These are phyloP conservation scores for Bretschneidera sinensis DNA, from an alignment of 345 rosid genomes.

Conservation along the genomic window DNA sequence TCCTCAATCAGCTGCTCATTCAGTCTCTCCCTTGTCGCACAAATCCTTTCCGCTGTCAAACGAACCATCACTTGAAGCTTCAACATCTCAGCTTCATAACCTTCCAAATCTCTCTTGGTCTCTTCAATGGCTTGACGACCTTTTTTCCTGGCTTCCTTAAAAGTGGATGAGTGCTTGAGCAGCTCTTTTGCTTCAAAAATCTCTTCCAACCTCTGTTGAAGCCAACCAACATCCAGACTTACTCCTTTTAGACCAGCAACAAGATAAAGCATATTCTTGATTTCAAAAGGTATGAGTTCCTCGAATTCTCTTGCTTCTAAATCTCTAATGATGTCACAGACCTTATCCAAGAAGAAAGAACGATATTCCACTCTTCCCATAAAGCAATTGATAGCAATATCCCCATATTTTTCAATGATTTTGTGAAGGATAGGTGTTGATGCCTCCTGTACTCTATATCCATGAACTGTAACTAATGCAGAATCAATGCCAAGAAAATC, in stretches of 20 bases:
- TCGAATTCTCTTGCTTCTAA: no score
- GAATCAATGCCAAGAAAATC: not conserved
- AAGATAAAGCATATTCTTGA: no score
- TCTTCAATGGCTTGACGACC: no score
- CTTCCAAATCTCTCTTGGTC: no score
- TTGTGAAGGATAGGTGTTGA: not conserved
- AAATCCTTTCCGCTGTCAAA: not conserved
- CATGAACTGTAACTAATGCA: not conserved
- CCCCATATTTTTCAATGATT: conserved; percentile 7
- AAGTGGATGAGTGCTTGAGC: no score
- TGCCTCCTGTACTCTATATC: conserved; percentile 4
- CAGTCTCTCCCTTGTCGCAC: not conserved
- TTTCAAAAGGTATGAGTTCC: no score
- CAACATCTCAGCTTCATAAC: not conserved
- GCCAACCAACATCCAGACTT: no score
- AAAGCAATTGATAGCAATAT: conserved; percentile 5
- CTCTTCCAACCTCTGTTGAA: no score
- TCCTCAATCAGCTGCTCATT: no score
- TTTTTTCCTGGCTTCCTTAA: no score
- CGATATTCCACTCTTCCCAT: not conserved
- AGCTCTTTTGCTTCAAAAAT: no score
- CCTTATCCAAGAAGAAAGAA: not conserved
- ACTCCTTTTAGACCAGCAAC: no score
- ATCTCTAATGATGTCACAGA: not conserved
- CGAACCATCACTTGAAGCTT: not conserved